Base-by-base conservation (phyloP, 306 rosid genomes). In the Pterocarpus santalinus region DNA sequence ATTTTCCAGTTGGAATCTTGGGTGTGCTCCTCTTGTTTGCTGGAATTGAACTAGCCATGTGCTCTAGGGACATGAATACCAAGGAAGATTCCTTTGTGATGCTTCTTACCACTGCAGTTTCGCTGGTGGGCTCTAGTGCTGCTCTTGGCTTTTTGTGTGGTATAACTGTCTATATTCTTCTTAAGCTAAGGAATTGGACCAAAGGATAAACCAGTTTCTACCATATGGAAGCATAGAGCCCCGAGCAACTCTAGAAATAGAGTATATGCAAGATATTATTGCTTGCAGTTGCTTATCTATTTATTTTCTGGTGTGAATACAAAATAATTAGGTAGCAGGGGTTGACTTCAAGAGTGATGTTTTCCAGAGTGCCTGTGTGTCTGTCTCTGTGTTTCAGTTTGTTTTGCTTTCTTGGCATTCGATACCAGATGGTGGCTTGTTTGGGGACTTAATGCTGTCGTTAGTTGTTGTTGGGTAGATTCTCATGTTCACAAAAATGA, bases 21-120 rank as follows among this genome's bases (percentile, higher is more conserved):
- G 97, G 97, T 12, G 94, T 92, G 72, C 17, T 92, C 15, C 86
- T 92, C 0, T 10, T 92, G 22, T 92, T 91, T 56, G 95, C 97
- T 11, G 97, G 91, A 13, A 82, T 91, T 46, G 97, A 92, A 76
- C 49, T 92, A 2, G 94, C 95, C 17, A 88, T 87, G 87, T 90
- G 94, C 16, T 82, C 87, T 9, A 89, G 90, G 73, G 95, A 90
- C 61, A 88, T 90, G 91, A 88, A 84, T 13, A 67, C 56, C 0
- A 88, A 85, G 79, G 90, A 90, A 72, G 90, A 91, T 36, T 81
- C 87, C 5, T 91, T 91, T 81, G 92, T 89, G 83, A 79, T 85
- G 90, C 90, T 91, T 63, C 2, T 85, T 56, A 85, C 87, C 36
- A 86, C 92, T 51, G 75, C 86, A 7, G 90, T 91, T 79, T 89